Base-by-base conservation (phyloP, 345 rosid genomes). In the Camelina laxa region DNA sequence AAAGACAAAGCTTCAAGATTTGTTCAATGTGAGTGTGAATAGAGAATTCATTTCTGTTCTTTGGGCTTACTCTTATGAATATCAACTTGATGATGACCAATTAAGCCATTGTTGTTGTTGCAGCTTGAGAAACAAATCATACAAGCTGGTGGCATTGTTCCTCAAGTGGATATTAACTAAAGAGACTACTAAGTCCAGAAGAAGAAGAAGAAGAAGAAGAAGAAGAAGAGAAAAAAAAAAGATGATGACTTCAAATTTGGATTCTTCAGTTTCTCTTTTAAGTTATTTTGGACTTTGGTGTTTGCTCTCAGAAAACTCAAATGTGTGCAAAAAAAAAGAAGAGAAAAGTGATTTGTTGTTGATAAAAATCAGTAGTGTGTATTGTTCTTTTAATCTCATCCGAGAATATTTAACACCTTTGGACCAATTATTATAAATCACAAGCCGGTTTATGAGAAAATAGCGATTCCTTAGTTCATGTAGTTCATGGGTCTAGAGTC, bases 1-100 rank as follows among this genome's bases (percentile, higher is more conserved):
- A 82, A 82, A 87, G 81, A 78, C 70, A 82, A 91, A 86, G 81
- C 89, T 91, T 78, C 84, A 86, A 75, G 79, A 79, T 54, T 74
- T 91, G 67, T 89, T 89, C 79, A 73, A 73, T 70, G 97, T 89
- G 80, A 84, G 86, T 80, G 13, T 48, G 14, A 49, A 45, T 51
- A 2, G 30, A 33, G 7, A 31, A 10, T 54, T 33, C 61, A 13
- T 3, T 21, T 33, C 12, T 65, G 15, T 19, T 54, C 39, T 27
- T 6, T 27, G 30, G 10, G 20, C 15, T 66, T 66, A 15, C 3
- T 48, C 20, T 9, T n/a, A 4, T 69, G 41, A 53, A 74, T 65
- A 74, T 65, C 19, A n/a, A n/a, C 56, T 33, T 51, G 54, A 15
- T 27, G 60, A 60, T 3, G 6, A 17, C 2, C 7, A 41, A 41